Base-by-base conservation (phyloP, 2,329 filamentous ascomycete species). In the Colletotrichum zoysiae region DNA sequence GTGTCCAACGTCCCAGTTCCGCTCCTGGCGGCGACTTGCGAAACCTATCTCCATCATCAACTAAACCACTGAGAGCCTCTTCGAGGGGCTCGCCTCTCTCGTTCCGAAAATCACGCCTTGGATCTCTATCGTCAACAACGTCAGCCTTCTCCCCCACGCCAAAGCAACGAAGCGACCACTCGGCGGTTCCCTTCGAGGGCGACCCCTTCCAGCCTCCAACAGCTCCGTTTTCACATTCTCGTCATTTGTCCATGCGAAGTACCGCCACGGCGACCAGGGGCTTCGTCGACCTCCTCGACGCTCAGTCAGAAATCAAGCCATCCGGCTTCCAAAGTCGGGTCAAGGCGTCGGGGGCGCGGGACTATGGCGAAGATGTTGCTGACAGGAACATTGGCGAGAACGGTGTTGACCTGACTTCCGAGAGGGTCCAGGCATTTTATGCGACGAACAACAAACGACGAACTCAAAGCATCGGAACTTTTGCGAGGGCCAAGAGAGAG, bases 321-420 rank as follows among this genome's bases (percentile, higher is more conserved):
- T 79, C 82, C 2, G 83, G 88, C 71, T 89, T 89, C 74, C 80
- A 81, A 59, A 80, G 81, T 12, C 82, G 87, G 20, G 75, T 89
- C 3, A 78, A 84, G 66, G 87, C 88, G 1, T 77, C 86, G 0
- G 88, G 88, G 1, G 81, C 82, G 0, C 83, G 84, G 55, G 85
- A 88, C 61, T 91, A 89, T 74, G 89, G 87, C n/a, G 90, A 92
- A 77, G 89, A 91, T 76, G 88, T 91, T 1, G 89, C 89, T 1
- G 88, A 91, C 74, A 84, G 90, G 44, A 92, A 92, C 73, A 81
- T 89, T 57, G 79, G 78, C 5, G 77, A 81, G 33, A 85, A 82
- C 30, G 75, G 76, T 2, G 44, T 78, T 46, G 75, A 82, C 63
- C 72, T 83, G 7, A 75, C 78, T 9, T 82, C 81, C 2, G 67